Base-by-base conservation (phyloP, 1,284 basidiomycete species). In the Marasmius fiardii region DNA sequence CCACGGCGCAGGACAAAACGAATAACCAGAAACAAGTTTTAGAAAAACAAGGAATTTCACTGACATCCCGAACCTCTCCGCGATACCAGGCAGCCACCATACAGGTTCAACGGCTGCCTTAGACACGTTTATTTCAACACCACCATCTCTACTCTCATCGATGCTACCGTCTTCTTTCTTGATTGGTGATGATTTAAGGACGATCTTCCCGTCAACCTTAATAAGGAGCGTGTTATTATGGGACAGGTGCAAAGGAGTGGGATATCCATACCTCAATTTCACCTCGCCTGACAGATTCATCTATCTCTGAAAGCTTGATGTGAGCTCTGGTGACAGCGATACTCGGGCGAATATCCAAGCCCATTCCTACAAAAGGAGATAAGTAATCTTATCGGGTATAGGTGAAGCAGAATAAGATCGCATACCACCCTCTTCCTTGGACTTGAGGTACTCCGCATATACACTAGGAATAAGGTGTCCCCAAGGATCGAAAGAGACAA, bases 51-150 rank as follows among this genome's bases (percentile, higher is more conserved):
- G 10, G 47, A 37, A n/a, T 45, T 11, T 33, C 21, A 77, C 88
- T 67, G 61, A 90, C 89, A 96, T 93, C 41, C 86, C 89, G 65
- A 96, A 92, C 28, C 93, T 79, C 62, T 92, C 86, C 1, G 93
- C 93, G 0, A 96, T 86, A n/a, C 95, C 94, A 37, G 96, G 95
- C 0, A 98, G 76, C 69, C 90, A 94, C 95, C 95, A 98, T 11
- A 97, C 93, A 0, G 92, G 93, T 66, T 95, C 93, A 8, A 95
- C 87, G 0, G 92, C 92, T 0, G 92, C 93, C 74, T 96, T 96
- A 67, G 85, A 86, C n/a, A 88, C 83, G 54, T 78, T 84, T 23
- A 97, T 83, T 74, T 98, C 95, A 26, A 97, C 84, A 18, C 95
- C 95, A 28, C 87, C 86, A 63, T 92, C 85, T 35, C 79, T 80